Conservation (phyloP, 2,329 filamentous ascomycete species). For the Diplodia corticola region DNA sequence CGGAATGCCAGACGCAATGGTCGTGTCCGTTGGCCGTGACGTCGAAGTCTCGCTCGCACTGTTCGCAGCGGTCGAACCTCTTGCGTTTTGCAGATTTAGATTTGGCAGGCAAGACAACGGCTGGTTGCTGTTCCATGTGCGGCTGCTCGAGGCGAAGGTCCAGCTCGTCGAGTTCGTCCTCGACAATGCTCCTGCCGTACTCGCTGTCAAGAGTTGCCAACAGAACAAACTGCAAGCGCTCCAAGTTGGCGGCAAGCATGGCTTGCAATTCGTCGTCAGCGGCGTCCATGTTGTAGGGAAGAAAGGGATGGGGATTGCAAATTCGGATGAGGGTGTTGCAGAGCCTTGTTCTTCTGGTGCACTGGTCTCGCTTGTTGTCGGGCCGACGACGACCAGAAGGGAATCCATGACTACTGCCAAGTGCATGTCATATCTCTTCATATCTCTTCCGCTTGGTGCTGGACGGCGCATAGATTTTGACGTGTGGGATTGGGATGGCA, state of each 20-base stretch:
- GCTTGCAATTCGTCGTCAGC: neutral
- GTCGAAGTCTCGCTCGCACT: conserved; percentile 4
- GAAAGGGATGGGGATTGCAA: neutral
- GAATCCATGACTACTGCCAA: neutral
- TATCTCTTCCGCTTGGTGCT: neutral
- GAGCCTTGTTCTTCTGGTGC: neutral
- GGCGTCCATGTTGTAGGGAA: neutral
- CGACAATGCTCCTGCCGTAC: neutral
- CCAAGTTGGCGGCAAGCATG: neutral
- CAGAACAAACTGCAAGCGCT: neutral
- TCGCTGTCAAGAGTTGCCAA: neutral
- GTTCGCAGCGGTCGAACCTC: neutral
- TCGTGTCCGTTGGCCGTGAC: neutral
- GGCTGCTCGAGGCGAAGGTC: neutral
- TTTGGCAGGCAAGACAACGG: neutral
- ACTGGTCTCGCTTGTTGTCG: conserved; percentile 1
- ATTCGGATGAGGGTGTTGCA: neutral
- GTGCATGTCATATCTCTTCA: neutral
- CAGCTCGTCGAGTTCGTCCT: neutral
- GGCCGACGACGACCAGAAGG: neutral
- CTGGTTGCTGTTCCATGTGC: neutral
- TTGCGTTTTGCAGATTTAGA: neutral
- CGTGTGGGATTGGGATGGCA: neutral
- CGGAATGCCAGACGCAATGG: neutral
- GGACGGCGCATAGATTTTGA: neutral